These are phyloP conservation scores for Curvularia lunata DNA, from an alignment of 2,329 filamentous ascomycete species.

Conservation along the genomic window DNA sequence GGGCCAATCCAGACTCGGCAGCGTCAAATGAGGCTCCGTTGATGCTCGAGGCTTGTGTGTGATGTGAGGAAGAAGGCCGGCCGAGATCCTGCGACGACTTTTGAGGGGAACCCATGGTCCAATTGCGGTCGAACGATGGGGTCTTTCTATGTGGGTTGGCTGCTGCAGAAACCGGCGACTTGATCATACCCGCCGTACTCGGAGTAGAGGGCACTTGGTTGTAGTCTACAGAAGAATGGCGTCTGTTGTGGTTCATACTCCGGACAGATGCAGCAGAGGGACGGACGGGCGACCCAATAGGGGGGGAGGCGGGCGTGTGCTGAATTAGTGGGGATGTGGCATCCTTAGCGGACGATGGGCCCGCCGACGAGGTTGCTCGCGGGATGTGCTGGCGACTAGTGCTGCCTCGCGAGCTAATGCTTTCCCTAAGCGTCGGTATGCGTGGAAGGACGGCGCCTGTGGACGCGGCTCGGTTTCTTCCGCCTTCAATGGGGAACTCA, in stretches of 20 bases:
- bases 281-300: constrained; percentile 53
- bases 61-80: constrained; percentile 44
- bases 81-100: constrained; percentile 38
- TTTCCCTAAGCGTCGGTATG: constrained; percentile 47
- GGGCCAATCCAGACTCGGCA: constrained; percentile 37
- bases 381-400: constrained; percentile 37
- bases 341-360: constrained; percentile 41
- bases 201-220: constrained; percentile 48
- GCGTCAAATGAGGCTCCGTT: constrained; percentile 36
- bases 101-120: constrained; percentile 58
- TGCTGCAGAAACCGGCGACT: constrained; percentile 28
- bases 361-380: constrained; percentile 43
- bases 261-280: constrained; percentile 84
- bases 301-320: constrained; percentile 51
- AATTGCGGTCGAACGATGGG: constrained; percentile 64
- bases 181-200: constrained; percentile 23
- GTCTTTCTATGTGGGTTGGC: constrained; percentile 59
- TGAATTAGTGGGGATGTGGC: constrained; percentile 54
- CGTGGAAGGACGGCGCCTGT: constrained; percentile 49
- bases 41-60: constrained; percentile 40
- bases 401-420: constrained; percentile 35
- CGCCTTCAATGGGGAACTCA: constrained; percentile 48
- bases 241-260: constrained; percentile 80
- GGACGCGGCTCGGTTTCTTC: constrained; percentile 56
- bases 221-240: constrained; percentile 86